Evolutionary conservation across 169 alveolate genomes (phyloP), one percentile per base, ranked within the genome.

Genomic region (Babesia sp.): DNA sequence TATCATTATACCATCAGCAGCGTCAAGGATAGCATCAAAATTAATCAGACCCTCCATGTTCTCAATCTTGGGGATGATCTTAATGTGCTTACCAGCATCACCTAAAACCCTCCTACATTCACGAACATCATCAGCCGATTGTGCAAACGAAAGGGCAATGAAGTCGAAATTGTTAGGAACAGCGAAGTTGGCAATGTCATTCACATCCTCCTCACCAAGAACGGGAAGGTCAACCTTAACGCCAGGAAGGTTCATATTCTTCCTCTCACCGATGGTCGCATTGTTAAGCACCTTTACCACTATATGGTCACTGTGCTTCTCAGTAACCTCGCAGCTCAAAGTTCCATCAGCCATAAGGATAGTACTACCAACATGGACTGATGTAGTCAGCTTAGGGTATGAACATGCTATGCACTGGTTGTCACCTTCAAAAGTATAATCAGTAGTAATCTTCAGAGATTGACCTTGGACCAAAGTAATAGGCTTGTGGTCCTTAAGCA

Each of bases 221-320:
- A 97, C 95, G 12, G 99, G 99, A 37, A 98, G 90, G 59, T 97
- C 96, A 18, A 96, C 98, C 77, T 92, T 92, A n/a, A 94, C 97
- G 31, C 99, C 99, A 18, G 99, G 99, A 7, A 98, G 94, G 81
- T 97, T 97, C 98, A 97, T 96, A 85, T 97, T 96, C 91, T 97
- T 98, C 83, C 93, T 92, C 83, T 97, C 99, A 22, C 99, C 99
- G 31, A 98, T 87, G 33, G 88, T 90, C 37, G 96, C 97, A 67
- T 84, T 86, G 90, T 97, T 97, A 88, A 93, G 78, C 29, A 96
- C 99, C 79, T 84, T 91, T 3, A 94, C 94, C 18, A 66, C 83
- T 16, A 96, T 89, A 77, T 84, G 85, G 42, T 91, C 87, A 57
- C 90, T 96, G 68, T 83, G 91, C 37, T 84, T 92, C 91, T 92